Conservation (phyloP, 371 early-diverging fungal genomes). For the Mortierella sp. region DNA sequence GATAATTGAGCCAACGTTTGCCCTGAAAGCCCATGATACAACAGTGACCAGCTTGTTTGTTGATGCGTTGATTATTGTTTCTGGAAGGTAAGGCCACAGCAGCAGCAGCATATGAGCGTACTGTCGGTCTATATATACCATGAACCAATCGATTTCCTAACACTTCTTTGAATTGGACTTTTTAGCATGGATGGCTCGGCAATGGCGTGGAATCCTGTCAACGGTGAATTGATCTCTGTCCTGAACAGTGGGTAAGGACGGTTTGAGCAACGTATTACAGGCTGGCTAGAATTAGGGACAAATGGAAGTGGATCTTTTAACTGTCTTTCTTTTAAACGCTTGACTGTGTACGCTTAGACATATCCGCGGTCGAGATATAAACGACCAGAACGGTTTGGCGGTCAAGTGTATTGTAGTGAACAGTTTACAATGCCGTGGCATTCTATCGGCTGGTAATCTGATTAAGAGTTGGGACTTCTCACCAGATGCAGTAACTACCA, state of each 20-base stretch:
- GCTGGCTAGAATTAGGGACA: no score
- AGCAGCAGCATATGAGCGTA: no score
- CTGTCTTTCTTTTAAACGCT: no score
- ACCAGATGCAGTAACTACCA: constrained; percentile 29
- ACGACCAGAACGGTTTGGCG: constrained; percentile 3
- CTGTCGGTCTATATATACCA: no score
- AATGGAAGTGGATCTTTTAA: no score
- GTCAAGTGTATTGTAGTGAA: constrained; percentile 29
- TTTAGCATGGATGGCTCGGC: constrained; percentile 40
- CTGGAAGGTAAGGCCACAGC: constrained; percentile 41
- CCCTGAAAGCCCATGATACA: constrained; percentile 31
- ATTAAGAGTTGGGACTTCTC: constrained; percentile 52
- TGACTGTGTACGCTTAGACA: no score
- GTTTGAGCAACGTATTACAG: no score
- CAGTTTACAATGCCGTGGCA: constrained; percentile 34
- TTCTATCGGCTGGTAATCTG: constrained; percentile 22
- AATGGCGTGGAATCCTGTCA: constrained; percentile 51
- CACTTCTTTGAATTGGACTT: neutral
- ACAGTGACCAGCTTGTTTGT: constrained; percentile 40
- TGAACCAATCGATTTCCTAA: no score
- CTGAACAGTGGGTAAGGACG: constrained; percentile 34
- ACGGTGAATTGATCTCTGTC: constrained; percentile 30
- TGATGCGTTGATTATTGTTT: constrained; percentile 39
- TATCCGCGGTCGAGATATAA: constrained; percentile 23
- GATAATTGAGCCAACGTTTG: constrained; percentile 24